Base-by-base conservation (phyloP, 1,284 basidiomycete genomes). In the Trametes sp. region DNA sequence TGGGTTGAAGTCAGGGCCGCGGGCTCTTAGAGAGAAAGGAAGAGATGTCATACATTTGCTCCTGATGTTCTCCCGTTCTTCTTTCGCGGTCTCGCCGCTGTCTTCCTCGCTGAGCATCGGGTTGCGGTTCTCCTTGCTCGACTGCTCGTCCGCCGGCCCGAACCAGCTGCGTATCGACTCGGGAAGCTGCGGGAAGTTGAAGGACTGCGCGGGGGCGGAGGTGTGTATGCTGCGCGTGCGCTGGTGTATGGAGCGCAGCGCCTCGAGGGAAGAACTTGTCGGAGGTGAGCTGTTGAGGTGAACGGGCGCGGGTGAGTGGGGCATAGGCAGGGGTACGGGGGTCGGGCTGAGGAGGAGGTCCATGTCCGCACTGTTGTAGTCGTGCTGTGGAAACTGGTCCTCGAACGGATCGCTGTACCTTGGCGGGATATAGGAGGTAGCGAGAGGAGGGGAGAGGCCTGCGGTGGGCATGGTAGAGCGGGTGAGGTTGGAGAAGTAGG, bases 391-490 rank as follows among this genome's bases (percentile, higher is more conserved):
- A 57, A 69, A 70, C 4, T 72, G 72, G 45, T 74, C 67, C 10
- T 68, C 69, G 14, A 82, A 82, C 7, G 75, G 68, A 51, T 77
- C 72, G 9, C 72, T 71, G 67, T 74, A 73, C 54, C 50, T 49
- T 24, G 51, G 57, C 29, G 53, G 49, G 21, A 68, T 48, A 42
- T 67, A 63, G 62, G 67, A 54, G 29, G 55, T 54, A 23, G 64
- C 42, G 19, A 59, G 33, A 1, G 74, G 69, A 23, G 76, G 65
- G 0, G 82, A 79, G 9, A 91, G 74, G 1, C 86, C 86, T 1
- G 88, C 78, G 19, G 85, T 88, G 21, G 91, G 89, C 42, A 90
- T 80, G 0, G 89, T 86, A 1, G 84, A 80, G 52, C 87, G 83
- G 9, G 88, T 81, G 51, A 91, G 83, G 67, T 75, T 81, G 66